Evolutionary conservation across 2,329 filamentous ascomycete genomes (phyloP).

Genomic region (Magnaporthales sp.): DNA sequence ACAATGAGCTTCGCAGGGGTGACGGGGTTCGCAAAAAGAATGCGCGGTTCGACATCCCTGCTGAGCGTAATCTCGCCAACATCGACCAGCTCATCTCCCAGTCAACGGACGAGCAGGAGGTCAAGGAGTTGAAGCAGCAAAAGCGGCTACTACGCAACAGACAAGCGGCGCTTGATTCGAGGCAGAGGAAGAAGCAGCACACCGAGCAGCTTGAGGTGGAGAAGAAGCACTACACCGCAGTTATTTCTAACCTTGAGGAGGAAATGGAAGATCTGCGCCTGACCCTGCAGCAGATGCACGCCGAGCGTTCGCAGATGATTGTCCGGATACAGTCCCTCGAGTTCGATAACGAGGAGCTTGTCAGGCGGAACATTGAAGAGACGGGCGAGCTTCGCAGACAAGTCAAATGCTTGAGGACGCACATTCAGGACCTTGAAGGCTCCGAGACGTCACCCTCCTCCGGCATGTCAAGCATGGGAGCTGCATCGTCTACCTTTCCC

Average conservation of each 20-base stretch:
- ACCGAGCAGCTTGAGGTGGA: constrained; percentile 94
- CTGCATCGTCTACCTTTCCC: constrained; percentile 55
- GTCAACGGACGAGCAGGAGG: constrained; percentile 82
- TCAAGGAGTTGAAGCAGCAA: constrained; percentile 98
- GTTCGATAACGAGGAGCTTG: constrained; percentile 86
- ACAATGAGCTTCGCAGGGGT: constrained; percentile 68
- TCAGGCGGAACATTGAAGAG: constrained; percentile 81
- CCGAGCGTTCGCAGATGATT: constrained; percentile 65
- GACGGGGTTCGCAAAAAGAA: constrained; percentile 99
- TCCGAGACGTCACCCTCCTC: constrained; percentile 32
- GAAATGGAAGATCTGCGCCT: constrained; percentile 60
- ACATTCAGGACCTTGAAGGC: constrained; percentile 63
- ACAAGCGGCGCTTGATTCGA: constrained; percentile 95
- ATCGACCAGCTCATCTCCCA: constrained; percentile 89
- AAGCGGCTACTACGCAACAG: constrained; percentile 91
- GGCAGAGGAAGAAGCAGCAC: constrained; percentile 96
- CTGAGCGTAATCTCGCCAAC: constrained; percentile 85
- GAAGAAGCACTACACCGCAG: constrained; percentile 79
- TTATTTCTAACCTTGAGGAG: constrained; percentile 73
- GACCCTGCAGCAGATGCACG: constrained; percentile 61
- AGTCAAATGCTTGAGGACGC: constrained; percentile 70
- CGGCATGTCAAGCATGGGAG: constrained; percentile 23
- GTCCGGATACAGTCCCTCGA: constrained; percentile 69
- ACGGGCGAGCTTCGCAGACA: constrained; percentile 88
- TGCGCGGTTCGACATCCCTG: constrained; percentile 91